phyloP scores from a whole-genome alignment of 2,329 filamentous ascomycete species.

The Diaporthe helianthi region DNA sequence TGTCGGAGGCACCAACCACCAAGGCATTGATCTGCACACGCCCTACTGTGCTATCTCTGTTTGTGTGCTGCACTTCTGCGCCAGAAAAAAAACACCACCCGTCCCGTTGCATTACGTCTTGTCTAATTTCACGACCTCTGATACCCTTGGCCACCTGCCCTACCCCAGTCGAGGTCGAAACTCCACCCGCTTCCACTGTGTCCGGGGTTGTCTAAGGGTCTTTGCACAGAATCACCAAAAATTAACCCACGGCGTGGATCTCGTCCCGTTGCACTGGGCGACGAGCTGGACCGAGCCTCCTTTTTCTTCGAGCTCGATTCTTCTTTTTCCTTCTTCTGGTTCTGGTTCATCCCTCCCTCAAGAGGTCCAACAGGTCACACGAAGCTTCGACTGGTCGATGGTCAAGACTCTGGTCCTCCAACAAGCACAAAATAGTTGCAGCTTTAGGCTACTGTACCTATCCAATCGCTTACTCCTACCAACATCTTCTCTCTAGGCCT shows the following conservation, averaged over 20 bases:
- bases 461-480: conserved; percentile 32
- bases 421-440: conserved; percentile 40
- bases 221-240: conserved; percentile 35
- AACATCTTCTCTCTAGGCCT: conserved; percentile 27
- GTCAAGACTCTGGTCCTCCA: conserved; percentile 29
- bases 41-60: not conserved
- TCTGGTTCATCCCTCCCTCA: conserved; percentile 5
- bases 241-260: conserved; percentile 32
- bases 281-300: conserved; percentile 31
- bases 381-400: conserved; percentile 23
- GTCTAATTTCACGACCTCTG: conserved; percentile 24
- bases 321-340: not conserved
- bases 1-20: not conserved
- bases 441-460: conserved; percentile 44
- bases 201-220: conserved; percentile 34
- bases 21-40: conserved; percentile 1
- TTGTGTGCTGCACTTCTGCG: conserved; percentile 20
- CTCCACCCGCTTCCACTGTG: conserved; percentile 33
- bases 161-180: conserved; percentile 31
- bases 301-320: conserved; percentile 32
- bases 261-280: conserved; percentile 34
- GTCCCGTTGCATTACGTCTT: conserved; percentile 21
- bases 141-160: conserved; percentile 18
- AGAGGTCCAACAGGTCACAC: conserved; percentile 15
- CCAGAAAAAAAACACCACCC: conserved; percentile 9